Evolutionary conservation across 306 rosid species (phyloP), one percentile per base, ranked within the genome.

Genomic region (Malus orientalis): DNA sequence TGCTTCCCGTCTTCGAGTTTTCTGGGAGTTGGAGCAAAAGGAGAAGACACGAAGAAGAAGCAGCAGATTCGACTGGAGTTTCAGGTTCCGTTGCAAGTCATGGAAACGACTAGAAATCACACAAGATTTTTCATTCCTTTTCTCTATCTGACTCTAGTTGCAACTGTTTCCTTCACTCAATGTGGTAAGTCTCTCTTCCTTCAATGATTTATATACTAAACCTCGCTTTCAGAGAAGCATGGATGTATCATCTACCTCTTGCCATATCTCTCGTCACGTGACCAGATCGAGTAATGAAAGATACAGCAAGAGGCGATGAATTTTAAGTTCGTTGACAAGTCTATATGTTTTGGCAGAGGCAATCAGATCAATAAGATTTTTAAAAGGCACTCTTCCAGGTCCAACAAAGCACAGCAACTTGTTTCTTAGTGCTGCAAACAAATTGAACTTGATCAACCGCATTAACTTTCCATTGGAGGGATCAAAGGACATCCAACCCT

Each of bases 111-210:
- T 81, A 78, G 76, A 79, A 47, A 73, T 1, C 65, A 36, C 81
- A 75, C 40, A 58, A 86, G 73, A 78, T 40, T 70, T 67, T 64
- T 77, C 69, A 49, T 87, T 75, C 74, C 87, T 77, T 66, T 85
- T 60, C 81, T 88, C 75, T 86, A 74, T 76, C 62, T 88, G 4
- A 69, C 80, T 64, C 63, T 30, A 30, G 32, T 87, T 18, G 78
- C 82, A 71, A 67, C 88, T 74, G 55, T 87, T 77, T 83, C 83
- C 78, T 87, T 85, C 84, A 74, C 75, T 67, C 86, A 81, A 76
- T 90, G 96, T 75, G 97, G 97, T 92, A 90, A 81, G 89, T 49
- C 84, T 38, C 80, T 40, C 54, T 16, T 11, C 29, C 14, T 63
- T 32, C 1, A 30, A 6, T 15, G 36, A 74, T 60, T 44, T 25